Evolutionary conservation across 306 rosid species (phyloP).

Genomic region (Lablab purpureus): DNA sequence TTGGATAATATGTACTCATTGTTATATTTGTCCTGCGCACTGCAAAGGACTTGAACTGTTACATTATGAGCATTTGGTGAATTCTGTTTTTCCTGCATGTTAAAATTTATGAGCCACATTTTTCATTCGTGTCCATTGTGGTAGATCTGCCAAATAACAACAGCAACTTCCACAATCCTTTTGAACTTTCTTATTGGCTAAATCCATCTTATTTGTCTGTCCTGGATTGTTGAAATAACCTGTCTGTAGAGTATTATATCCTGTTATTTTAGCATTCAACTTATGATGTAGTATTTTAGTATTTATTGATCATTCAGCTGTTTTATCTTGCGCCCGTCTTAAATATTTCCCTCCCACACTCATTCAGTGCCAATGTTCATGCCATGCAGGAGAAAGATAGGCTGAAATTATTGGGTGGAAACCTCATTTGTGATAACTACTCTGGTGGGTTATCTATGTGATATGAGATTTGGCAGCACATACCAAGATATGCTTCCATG

Average conservation of each 20-base stretch:
- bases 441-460: constrained; percentile 62
- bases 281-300: not conserved
- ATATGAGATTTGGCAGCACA: constrained; percentile 34
- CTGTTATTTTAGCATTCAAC: not conserved
- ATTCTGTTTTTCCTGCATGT: not conserved
- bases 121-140: not conserved
- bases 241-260: not conserved
- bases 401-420: constrained; percentile 58
- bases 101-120: not conserved
- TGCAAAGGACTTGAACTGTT: not conserved
- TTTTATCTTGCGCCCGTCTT: not conserved
- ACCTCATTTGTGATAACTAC: constrained; percentile 58
- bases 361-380: constrained; percentile 31
- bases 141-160: not conserved
- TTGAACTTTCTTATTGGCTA: not conserved
- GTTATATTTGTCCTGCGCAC: not conserved
- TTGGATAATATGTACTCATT: not conserved
- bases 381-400: constrained; percentile 75
- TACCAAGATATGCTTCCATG: constrained; percentile 35
- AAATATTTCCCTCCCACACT: constrained; percentile 16
- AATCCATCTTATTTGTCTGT: not conserved
- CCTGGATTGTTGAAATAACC: not conserved
- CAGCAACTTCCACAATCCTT: not conserved
- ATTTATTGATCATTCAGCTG: not conserved
- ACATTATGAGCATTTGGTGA: constrained; percentile 5